phyloP scores from a whole-genome alignment of 1,284 basidiomycete genomes.

The Jaminaea rosea region DNA sequence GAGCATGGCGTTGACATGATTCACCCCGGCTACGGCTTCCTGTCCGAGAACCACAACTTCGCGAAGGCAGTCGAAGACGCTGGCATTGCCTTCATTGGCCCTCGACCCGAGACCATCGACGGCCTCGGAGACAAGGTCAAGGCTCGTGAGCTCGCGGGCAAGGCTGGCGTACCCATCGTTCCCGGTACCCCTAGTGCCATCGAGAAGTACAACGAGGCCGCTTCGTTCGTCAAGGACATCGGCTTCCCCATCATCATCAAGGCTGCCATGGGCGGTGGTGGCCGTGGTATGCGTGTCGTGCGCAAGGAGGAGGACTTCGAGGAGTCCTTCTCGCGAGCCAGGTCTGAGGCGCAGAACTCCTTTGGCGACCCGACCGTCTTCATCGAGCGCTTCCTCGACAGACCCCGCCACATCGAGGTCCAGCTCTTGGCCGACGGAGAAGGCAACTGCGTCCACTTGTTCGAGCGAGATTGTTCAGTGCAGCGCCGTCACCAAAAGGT shows the following conservation, averaged over 20 bases:
- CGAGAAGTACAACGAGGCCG: slow-evolving; percentile 68
- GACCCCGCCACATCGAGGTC: slow-evolving; percentile 93
- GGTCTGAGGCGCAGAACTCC: slow-evolving; percentile 86
- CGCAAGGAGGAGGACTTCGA: slow-evolving; percentile 84
- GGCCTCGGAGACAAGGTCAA: slow-evolving; percentile 98
- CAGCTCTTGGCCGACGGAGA: slow-evolving; percentile 82
- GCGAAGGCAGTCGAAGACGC: slow-evolving; percentile 94
- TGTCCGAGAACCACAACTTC: slow-evolving; percentile 92
- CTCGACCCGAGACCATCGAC: slow-evolving; percentile 92
- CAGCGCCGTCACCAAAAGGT: slow-evolving; percentile 97
- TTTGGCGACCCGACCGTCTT: slow-evolving; percentile 98
- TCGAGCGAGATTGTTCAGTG: slow-evolving; percentile 97
- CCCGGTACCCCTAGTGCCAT: slow-evolving; percentile 96
- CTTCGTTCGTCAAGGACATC: slow-evolving; percentile 81
- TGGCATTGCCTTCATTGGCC: slow-evolving; percentile 93
- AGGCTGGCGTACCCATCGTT: slow-evolving; percentile 71
- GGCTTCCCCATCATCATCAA: slow-evolving; percentile 93
- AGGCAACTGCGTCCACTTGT: slow-evolving; percentile 92
- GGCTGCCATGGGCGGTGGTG: slow-evolving; percentile 96
- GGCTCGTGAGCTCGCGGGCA: slow-evolving; percentile 52
- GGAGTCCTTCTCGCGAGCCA: slow-evolving; percentile 81
- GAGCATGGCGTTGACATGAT: slow-evolving; percentile 99
- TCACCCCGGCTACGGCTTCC: slow-evolving; percentile 79
- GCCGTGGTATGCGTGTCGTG: slow-evolving; percentile 97
- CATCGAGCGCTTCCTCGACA: slow-evolving; percentile 87